Evolutionary conservation across 371 early-diverging fungal genomes (phyloP), one percentile per base, ranked within the genome.

Genomic region (Mucor circinelloides): DNA sequence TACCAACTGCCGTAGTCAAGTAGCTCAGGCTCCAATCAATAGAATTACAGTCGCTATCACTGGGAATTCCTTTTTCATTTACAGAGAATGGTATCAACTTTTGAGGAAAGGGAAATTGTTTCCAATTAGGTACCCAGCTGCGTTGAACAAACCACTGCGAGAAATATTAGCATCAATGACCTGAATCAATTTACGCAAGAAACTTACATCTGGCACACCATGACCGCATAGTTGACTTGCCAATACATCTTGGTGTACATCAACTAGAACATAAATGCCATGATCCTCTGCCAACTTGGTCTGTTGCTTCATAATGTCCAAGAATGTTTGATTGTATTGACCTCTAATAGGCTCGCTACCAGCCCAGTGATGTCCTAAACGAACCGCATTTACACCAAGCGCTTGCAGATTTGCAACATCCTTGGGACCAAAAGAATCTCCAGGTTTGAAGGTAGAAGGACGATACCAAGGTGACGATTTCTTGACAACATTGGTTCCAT

Each of bases 341-440:
- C 86, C 88, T 10, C 85, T 80, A 8, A 73, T 79, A 34, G 88
- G 88, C 54, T 87, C 88, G 30, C 78, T 82, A 23, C 88, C 88
- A 23, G 88, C 83, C 88, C 88, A 87, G 60, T 83, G 82, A 28
- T 54, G 69, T 56, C 81, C 80, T 12, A 85, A 70, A 48, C 84
- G 82, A 59, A 84, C 77, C 0, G 71, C 79, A 64, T 84, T 86
- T 28, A 85, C 74, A 23, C 82, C 81, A 46, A 81, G 50, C 6
- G 71, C 62, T 63, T 74, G 74, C 36, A 86, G 58, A 15, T 79
- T 72, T 23, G 79, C 73, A 28, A 86, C 78, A 60, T 86, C 87
- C 52, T 73, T 70, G n/a, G 72, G 75, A 12, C 79, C 84, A 70
- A 86, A 79, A 2, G 87, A 86, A 50, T 73, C 67, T 17, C 71